These are phyloP conservation scores for Solanum sejunctum DNA, from an alignment of 257 asterid genomes.

Conservation along the genomic window DNA sequence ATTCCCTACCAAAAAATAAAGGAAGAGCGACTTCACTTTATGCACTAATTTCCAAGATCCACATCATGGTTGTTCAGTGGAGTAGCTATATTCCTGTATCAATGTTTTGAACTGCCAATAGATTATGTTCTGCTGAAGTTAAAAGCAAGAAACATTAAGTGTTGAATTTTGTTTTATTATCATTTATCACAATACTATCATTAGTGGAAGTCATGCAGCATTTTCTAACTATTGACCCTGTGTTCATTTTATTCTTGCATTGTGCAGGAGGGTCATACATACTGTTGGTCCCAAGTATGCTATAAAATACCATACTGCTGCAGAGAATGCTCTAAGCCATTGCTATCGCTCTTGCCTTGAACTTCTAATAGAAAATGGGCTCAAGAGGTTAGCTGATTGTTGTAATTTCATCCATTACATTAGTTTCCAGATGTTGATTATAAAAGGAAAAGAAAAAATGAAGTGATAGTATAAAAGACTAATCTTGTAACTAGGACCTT, in stretches of 20 bases:
- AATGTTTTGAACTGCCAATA: not conserved
- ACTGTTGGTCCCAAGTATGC: slow-evolving; percentile 99
- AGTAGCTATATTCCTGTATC: not conserved
- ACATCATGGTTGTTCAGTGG: not conserved
- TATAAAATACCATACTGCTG: slow-evolving; percentile 92
- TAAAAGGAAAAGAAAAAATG: not conserved
- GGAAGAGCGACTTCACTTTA: not conserved
- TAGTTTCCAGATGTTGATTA: not conserved
- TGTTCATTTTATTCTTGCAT: slow-evolving; percentile 1
- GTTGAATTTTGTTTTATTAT: not conserved
- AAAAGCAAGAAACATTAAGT: not conserved
- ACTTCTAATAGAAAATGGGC: slow-evolving; percentile 40
- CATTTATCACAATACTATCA: not conserved
- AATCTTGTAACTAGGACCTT: not conserved
- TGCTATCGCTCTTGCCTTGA: slow-evolving; percentile 57
- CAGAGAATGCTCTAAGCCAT: slow-evolving; percentile 95
- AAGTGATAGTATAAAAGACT: not conserved
- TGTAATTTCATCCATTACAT: not conserved
- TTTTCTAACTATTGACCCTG: not conserved
- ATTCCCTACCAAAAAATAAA: not conserved
- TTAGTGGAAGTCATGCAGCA: not conserved
- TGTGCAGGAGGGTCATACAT: slow-evolving; percentile 87
- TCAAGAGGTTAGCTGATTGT: slow-evolving; percentile 41
- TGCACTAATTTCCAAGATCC: not conserved
- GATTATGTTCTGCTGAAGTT: not conserved